phyloP scores from a whole-genome alignment of 495 filamentous ascomycete species.

The Penicillium canescens region DNA sequence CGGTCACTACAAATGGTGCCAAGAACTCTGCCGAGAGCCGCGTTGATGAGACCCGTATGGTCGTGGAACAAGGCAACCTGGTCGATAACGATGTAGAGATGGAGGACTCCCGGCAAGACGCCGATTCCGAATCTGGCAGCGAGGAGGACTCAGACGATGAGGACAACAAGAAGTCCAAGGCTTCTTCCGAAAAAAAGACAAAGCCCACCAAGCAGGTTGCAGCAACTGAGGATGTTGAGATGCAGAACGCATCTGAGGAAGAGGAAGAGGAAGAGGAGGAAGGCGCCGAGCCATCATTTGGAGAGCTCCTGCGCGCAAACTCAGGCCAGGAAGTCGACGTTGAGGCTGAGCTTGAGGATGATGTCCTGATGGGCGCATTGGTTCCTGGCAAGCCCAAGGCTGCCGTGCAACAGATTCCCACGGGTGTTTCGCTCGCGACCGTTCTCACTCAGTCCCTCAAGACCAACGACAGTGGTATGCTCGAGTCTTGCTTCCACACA shows the following conservation, averaged over 20 bases:
- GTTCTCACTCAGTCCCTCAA: constrained; percentile 89
- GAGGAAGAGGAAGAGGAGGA: constrained; percentile 47
- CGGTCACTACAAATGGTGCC: constrained; percentile 55
- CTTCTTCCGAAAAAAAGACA: constrained; percentile 33
- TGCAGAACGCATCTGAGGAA: constrained; percentile 37
- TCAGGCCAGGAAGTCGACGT: constrained; percentile 75
- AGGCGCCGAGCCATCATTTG: constrained; percentile 75
- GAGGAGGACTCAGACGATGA: constrained; percentile 48
- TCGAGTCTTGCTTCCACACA: constrained; percentile 88
- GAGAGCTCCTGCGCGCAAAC: constrained; percentile 77
- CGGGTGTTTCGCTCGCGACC: constrained; percentile 79
- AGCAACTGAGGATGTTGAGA: constrained; percentile 44
- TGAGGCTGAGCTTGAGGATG: constrained; percentile 51
- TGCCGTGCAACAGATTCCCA: constrained; percentile 57
- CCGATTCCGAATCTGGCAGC: constrained; percentile 34
- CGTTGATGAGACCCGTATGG: constrained; percentile 74
- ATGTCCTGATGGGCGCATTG: constrained; percentile 39
- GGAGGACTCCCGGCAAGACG: constrained; percentile 46
- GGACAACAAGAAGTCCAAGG: constrained; percentile 31
- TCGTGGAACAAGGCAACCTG: constrained; percentile 53
- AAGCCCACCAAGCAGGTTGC: constrained; percentile 29
- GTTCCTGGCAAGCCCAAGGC: constrained; percentile 40
- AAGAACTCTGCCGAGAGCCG: constrained; percentile 59
- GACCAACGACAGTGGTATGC: constrained; percentile 82
- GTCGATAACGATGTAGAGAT: constrained; percentile 51